phyloP scores from a whole-genome alignment of 345 rosid genomes.

The Reutealis trisperma region DNA sequence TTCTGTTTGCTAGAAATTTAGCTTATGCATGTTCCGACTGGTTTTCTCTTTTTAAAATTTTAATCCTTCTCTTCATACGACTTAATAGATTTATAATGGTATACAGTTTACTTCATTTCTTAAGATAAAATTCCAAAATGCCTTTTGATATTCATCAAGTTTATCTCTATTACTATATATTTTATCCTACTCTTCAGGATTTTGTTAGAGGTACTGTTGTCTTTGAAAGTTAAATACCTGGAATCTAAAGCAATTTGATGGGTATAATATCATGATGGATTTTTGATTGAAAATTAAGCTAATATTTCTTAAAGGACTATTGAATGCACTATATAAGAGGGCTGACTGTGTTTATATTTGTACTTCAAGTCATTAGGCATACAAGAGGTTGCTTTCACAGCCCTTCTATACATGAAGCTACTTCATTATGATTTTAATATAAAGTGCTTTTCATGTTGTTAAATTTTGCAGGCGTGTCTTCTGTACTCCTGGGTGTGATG shows the following conservation, averaged over 20 bases:
- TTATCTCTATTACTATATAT: neutral
- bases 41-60: neutral
- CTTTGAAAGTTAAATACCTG: neutral
- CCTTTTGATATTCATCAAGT: neutral
- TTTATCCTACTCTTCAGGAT: too few species aligned
- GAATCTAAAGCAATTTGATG: neutral
- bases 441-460: neutral
- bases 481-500: slow-evolving; percentile 72
- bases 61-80: neutral
- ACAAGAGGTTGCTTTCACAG: neutral
- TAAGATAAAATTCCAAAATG: neutral
- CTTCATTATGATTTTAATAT: slow-evolving; percentile 2
- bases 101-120: neutral
- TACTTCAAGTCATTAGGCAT: neutral
- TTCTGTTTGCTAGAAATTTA: neutral
- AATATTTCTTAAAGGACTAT: neutral
- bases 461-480: slow-evolving; percentile 58
- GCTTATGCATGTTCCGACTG: neutral
- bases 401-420: neutral
- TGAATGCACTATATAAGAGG: neutral
- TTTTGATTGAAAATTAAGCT: neutral
- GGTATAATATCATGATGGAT: neutral
- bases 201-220: neutral
- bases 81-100: neutral
- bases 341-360: neutral